Evolutionary conservation across 2,329 filamentous ascomycete genomes (phyloP), one percentile per base, ranked within the genome.

Genomic region (Alternaria sp.): DNA sequence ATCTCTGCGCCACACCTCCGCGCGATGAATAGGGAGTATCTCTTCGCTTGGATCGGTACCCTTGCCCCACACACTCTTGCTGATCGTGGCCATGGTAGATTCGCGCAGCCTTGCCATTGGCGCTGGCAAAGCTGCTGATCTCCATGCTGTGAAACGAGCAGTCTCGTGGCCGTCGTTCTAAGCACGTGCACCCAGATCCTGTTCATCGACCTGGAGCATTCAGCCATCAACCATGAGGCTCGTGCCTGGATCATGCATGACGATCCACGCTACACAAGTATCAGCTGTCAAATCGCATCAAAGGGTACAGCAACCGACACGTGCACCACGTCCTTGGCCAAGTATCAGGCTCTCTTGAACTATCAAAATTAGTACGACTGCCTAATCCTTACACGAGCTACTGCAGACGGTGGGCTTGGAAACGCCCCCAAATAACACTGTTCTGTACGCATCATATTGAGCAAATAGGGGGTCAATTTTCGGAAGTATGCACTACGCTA

Each of bases 81-180:
- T 30, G 32, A 36, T 44, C 50, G 47, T 19, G 28, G 30, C 56
- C 32, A 58, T 58, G 32, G 58, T 57, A 61, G 58, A 61, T 57
- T 45, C 49, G 25, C 44, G 43, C 52, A 57, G 43, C 30, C 52
- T 49, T 30, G 49, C 12, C 28, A 51, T 51, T 36, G 19, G 28
- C 30, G 36, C 36, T 40, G 36, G 8, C 12, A 23, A 23, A 13
- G 44, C 19, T 23, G 30, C 17, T 23, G 28, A 21, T 30, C 49
- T 36, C 49, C 49, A 36, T 19, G 30, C 4, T 11, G 28, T 51
- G 49, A 51, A 36, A 36, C 49, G 28, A 46, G 19, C 47, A 45
- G 47, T 49, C 57, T 53, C 55, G 51, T 32, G 12, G 12, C 26
- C 28, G 28, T 36, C 19, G 49, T 23, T 15, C 36, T 9, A 9